Evolutionary conservation across 2,329 filamentous ascomycete genomes (phyloP).

Genomic region (Ceratocystiopsis sp.): DNA sequence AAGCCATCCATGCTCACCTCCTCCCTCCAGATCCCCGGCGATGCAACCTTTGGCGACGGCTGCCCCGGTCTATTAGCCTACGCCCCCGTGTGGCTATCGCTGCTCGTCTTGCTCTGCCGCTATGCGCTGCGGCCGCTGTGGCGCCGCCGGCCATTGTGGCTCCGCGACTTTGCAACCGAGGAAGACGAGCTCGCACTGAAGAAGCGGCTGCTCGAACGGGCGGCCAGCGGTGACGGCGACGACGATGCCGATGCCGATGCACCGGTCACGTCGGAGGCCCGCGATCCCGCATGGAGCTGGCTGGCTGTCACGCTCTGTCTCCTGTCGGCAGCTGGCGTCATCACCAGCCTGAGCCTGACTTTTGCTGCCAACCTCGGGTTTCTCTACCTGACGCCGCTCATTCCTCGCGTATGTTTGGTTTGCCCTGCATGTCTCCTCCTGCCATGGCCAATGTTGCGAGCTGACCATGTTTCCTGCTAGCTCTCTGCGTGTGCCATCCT

Average conservation of each 20-base stretch:
- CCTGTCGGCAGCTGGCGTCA: slow-evolving; percentile 19
- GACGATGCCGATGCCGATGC: not conserved
- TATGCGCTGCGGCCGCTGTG: slow-evolving; percentile 17
- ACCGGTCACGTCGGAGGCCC: not conserved
- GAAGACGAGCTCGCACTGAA: slow-evolving; percentile 5
- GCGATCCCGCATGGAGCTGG: too few species aligned
- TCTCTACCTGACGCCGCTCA: slow-evolving; percentile 16
- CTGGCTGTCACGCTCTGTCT: slow-evolving; percentile 20
- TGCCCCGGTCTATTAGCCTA: slow-evolving; percentile 17
- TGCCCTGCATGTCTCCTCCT: not conserved
- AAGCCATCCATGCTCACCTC: too few species aligned
- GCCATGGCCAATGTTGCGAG: too few species aligned
- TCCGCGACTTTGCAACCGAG: slow-evolving; percentile 18
- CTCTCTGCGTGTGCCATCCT: slow-evolving; percentile 11
- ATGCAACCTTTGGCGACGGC: slow-evolving; percentile 15
- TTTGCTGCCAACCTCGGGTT: slow-evolving; percentile 9
- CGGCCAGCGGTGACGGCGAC: not conserved
- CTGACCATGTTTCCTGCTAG: not conserved
- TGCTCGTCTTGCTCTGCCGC: slow-evolving; percentile 15
- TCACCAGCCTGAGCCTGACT: slow-evolving; percentile 8
- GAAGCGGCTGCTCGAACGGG: not conserved
- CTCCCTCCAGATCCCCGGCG: slow-evolving; percentile 13
- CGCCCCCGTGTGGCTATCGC: slow-evolving; percentile 15
- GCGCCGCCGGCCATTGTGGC: slow-evolving; percentile 17
- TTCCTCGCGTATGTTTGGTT: slow-evolving; percentile 19